Evolutionary conservation across 768 basidiomycete species (phyloP).

Genomic region (Amyloporia xantha): DNA sequence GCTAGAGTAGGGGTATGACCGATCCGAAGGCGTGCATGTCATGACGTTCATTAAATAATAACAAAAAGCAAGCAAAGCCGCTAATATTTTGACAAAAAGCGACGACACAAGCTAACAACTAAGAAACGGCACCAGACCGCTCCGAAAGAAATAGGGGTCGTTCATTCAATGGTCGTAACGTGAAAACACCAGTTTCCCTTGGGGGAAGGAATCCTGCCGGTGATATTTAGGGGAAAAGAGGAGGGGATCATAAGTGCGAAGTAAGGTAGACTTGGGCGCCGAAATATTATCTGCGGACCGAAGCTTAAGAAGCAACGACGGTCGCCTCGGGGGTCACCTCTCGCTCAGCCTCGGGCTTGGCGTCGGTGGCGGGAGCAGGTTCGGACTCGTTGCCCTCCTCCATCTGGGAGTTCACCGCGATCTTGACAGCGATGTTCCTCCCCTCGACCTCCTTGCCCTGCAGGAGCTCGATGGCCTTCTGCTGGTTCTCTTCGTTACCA

Average conservation of each 20-base stretch:
- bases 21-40: slow-evolving; percentile 1
- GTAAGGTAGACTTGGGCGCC: neutral
- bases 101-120: slow-evolving; percentile 22
- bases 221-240: neutral
- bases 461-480: slow-evolving; percentile 82
- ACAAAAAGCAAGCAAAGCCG: slow-evolving; percentile 12
- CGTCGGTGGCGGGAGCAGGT: slow-evolving; percentile 14
- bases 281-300: neutral
- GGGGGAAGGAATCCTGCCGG: slow-evolving; percentile 10
- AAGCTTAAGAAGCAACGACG: slow-evolving; percentile 19
- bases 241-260: neutral
- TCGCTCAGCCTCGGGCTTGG: slow-evolving; percentile 2
- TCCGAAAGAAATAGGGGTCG: slow-evolving; percentile 6
- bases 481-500: slow-evolving; percentile 80
- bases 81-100: slow-evolving; percentile 16
- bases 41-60: slow-evolving; percentile 7
- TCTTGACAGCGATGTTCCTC: slow-evolving; percentile 84
- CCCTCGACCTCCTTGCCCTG: slow-evolving; percentile 87
- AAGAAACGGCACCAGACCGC: slow-evolving; percentile 26
- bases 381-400: slow-evolving; percentile 46
- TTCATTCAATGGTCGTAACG: slow-evolving; percentile 14
- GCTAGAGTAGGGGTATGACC: slow-evolving; percentile 1
- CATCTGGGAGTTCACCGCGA: slow-evolving; percentile 82
- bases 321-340: slow-evolving; percentile 16
- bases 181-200: slow-evolving; percentile 19